phyloP scores from a whole-genome alignment of 2,329 filamentous ascomycete species.

The Herpotrichia juniperi region DNA sequence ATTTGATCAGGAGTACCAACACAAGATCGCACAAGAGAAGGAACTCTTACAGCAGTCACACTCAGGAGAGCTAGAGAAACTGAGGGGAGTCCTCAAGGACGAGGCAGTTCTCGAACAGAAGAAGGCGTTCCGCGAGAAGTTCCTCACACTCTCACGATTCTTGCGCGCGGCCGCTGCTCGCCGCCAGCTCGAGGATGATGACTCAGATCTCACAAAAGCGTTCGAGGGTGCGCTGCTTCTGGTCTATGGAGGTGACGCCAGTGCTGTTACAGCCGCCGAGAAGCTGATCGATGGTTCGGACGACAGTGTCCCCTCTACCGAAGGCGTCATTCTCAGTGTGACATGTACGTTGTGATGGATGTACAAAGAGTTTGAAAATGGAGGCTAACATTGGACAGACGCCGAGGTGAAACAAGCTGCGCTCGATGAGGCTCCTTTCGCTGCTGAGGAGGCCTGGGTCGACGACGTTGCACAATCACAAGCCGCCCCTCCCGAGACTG shows the following conservation, averaged over 20 bases:
- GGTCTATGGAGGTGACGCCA: constrained; percentile 79
- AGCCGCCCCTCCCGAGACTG: constrained; percentile 42
- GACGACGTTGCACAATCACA: constrained; percentile 55
- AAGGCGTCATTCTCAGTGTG: constrained; percentile 68
- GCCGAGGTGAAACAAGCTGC: constrained; percentile 63
- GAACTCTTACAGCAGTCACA: constrained; percentile 60
- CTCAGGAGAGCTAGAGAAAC: constrained; percentile 62
- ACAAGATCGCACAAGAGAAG: constrained; percentile 64
- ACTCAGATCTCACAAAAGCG: constrained; percentile 77
- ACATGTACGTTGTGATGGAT: constrained; percentile 65
- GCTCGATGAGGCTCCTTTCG: constrained; percentile 59
- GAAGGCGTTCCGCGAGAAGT: constrained; percentile 62
- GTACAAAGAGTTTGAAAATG: neutral
- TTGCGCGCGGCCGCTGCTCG: constrained; percentile 77
- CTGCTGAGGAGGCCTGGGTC: constrained; percentile 57
- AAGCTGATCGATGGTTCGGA: constrained; percentile 76
- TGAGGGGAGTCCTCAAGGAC: constrained; percentile 60
- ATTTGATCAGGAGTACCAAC: constrained; percentile 73
- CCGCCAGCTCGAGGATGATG: constrained; percentile 72
- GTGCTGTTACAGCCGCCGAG: constrained; percentile 74
- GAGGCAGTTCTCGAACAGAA: constrained; percentile 58
- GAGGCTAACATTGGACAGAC: constrained; percentile 49
- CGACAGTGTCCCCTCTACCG: constrained; percentile 69
- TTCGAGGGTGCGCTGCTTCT: constrained; percentile 80
- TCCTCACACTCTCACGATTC: constrained; percentile 79